Percentiles rank a stretch among this genome's conserved stretches.
These are phyloP conservation scores for Cyanodermella asteris DNA, from an alignment of 2,329 filamentous ascomycete species.

Conservation along the genomic window DNA sequence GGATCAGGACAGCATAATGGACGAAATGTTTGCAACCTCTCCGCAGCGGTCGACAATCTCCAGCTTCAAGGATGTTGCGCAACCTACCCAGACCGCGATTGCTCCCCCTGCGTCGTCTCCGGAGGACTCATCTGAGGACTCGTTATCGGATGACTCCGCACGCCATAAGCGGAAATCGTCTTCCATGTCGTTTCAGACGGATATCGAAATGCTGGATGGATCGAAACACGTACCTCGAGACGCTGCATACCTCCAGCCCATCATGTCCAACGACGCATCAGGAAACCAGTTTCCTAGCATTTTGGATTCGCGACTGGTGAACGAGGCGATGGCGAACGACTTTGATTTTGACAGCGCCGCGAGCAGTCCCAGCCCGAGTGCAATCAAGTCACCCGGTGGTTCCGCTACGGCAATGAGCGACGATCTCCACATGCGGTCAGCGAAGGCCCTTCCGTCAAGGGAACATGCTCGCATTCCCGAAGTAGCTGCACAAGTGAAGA, in stretches of 20 bases:
- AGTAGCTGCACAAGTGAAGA: too few relatives aligned
- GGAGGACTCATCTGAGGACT: conserved; percentile 6
- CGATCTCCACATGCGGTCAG: too few relatives aligned
- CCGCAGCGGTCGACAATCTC: not conserved
- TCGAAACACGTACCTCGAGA: too few relatives aligned
- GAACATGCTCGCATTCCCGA: too few relatives aligned
- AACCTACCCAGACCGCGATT: too few relatives aligned
- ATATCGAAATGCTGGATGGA: too few relatives aligned
- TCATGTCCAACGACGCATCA: too few relatives aligned
- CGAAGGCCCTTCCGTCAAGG: too few relatives aligned
- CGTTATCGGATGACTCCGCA: conserved; percentile 7
- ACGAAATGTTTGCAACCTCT: conserved; percentile 1
- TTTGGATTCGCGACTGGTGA: too few relatives aligned
- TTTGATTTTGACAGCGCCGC: conserved; percentile 20
- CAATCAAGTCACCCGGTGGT: not conserved
- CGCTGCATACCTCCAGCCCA: too few relatives aligned
- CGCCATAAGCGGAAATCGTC: conserved; percentile 7
- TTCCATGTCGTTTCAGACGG: conserved; percentile 8
- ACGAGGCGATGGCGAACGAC: conserved; percentile 11
- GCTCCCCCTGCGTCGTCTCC: conserved; percentile 5
- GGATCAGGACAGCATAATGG: too few relatives aligned
- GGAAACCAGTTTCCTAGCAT: too few relatives aligned
- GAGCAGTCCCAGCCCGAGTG: conserved; percentile 13
- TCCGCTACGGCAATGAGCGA: not conserved
- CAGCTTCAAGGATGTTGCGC: not conserved